These are phyloP conservation scores for Petunia hybrid DNA, from an alignment of 305 asterid genomes.

Conservation along the genomic window DNA sequence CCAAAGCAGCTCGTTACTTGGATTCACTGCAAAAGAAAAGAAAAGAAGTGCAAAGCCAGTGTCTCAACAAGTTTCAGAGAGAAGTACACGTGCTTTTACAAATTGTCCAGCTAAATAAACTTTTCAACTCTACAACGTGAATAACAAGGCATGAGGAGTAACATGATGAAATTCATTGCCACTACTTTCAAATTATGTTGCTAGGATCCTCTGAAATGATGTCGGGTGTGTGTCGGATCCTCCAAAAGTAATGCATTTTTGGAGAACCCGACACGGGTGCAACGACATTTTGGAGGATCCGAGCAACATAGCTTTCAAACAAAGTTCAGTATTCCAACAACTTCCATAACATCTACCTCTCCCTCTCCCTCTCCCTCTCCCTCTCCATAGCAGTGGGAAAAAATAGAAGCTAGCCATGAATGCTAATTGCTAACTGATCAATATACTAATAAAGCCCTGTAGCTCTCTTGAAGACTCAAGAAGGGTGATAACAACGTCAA, in stretches of 20 bases:
- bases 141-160: too few species aligned
- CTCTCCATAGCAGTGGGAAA: not conserved
- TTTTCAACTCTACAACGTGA: not conserved
- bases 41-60: too few species aligned
- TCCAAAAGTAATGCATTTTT: too few species aligned
- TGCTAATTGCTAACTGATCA: not conserved
- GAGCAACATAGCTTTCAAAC: not conserved
- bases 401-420: not conserved
- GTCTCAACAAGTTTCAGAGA: not conserved
- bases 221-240: too few species aligned
- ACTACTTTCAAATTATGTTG: too few species aligned
- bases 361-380: not conserved
- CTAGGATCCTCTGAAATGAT: too few species aligned
- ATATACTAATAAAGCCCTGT: not conserved
- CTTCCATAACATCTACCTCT: slow-evolving; percentile 10
- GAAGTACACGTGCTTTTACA: not conserved
- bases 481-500: not conserved
- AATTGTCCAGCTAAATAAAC: not conserved
- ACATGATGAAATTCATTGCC: too few species aligned
- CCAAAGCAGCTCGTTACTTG: not conserved
- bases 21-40: slow-evolving; percentile 12
- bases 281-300: not conserved
- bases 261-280: too few species aligned
- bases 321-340: not conserved
- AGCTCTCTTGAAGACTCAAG: not conserved